Percentiles rank a stretch among this genome's conserved stretches.
These are phyloP conservation scores for Lepiota subincarnata DNA, from an alignment of 768 basidiomycete genomes.

Conservation along the genomic window DNA sequence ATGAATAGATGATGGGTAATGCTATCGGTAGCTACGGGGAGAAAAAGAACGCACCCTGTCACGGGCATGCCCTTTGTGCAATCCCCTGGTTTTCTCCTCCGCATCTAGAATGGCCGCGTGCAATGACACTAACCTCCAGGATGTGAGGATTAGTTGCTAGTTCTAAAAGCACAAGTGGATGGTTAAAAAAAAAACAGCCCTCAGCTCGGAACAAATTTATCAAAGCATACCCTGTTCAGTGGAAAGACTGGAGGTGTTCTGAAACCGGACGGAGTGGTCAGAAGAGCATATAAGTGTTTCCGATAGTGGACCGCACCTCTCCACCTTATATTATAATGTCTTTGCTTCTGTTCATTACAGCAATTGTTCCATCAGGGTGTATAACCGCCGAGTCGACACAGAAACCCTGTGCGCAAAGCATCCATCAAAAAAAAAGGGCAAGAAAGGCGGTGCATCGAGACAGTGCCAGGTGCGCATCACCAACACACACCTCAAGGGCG, in stretches of 20 bases:
- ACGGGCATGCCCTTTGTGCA: too few relatives aligned
- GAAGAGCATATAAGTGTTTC: too few relatives aligned
- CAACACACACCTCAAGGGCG: constrained; percentile 82
- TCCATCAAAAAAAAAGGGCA: constrained; percentile 73
- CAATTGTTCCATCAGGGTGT: constrained; percentile 69
- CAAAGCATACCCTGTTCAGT: constrained; percentile 70
- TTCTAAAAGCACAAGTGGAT: constrained; percentile 39
- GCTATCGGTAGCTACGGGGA: too few relatives aligned
- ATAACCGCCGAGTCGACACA: constrained; percentile 78
- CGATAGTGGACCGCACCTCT: constrained; percentile 47
- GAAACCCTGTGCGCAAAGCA: constrained; percentile 54
- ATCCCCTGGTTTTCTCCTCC: too few relatives aligned
- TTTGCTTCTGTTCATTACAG: constrained; percentile 74
- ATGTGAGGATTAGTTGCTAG: constrained; percentile 76
- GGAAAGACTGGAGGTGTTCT: constrained; percentile 78
- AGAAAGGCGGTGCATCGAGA: constrained; percentile 67
- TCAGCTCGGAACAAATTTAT: neutral
- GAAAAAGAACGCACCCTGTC: too few relatives aligned
- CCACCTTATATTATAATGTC: constrained; percentile 90
- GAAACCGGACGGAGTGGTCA: too few relatives aligned
- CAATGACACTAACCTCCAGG: constrained; percentile 80
- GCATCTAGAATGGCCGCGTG: constrained; percentile 71
- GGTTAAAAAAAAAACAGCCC: too few relatives aligned
- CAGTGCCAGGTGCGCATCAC: constrained; percentile 82
- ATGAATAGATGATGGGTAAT: too few relatives aligned